Evolutionary conservation across 2,329 filamentous ascomycete genomes (phyloP).

Genomic region (Geoglossum cookeanum): DNA sequence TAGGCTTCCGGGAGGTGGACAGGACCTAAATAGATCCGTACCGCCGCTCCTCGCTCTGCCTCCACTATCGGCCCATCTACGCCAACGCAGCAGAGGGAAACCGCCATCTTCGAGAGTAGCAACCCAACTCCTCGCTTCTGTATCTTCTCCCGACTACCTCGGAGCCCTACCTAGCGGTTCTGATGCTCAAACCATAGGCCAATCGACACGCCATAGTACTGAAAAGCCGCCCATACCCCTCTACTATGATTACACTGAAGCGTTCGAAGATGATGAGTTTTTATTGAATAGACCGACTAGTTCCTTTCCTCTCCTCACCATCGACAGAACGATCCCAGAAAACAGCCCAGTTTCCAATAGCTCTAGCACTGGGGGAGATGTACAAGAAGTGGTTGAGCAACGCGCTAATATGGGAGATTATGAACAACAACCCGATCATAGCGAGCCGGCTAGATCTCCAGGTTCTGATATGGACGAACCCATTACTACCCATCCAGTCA

Average conservation of each 20-base stretch:
- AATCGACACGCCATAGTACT: not conserved
- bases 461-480: not conserved
- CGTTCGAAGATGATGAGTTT: conserved; percentile 7
- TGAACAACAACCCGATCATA: not conserved
- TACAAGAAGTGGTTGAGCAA: not conserved
- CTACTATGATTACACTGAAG: conserved; percentile 13
- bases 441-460: not conserved
- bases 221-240: conserved; percentile 4
- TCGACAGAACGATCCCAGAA: conserved; percentile 4
- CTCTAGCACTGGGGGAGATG: not conserved
- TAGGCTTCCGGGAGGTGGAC: not conserved
- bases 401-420: too few relatives aligned
- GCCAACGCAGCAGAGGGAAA: not conserved
- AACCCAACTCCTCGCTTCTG: not conserved
- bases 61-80: not conserved
- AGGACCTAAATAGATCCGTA: not conserved
- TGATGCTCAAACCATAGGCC: not conserved
- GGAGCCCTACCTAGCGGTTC: not conserved
- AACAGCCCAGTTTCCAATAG: not conserved
- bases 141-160: not conserved
- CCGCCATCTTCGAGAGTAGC: not conserved
- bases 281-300: not conserved
- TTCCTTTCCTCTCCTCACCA: not conserved
- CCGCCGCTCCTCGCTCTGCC: not conserved
- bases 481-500: not conserved